phyloP scores from a whole-genome alignment of 345 rosid species.

The Eucalyptus globulus region DNA sequence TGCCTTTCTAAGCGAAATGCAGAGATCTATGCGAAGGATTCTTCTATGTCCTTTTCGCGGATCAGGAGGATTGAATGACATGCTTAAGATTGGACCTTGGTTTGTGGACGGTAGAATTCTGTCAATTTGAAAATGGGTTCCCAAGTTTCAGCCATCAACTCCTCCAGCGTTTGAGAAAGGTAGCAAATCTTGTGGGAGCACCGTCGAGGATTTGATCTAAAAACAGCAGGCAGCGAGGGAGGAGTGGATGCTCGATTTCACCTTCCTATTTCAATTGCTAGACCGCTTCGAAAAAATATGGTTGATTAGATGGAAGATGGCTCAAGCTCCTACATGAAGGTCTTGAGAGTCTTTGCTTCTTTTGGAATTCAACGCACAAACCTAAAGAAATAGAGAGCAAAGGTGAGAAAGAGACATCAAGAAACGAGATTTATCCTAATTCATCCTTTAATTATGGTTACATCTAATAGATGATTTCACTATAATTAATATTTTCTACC shows the following conservation, averaged over 20 bases:
- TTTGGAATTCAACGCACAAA: no score
- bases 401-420: no score
- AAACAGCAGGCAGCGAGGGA: neutral
- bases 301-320: neutral
- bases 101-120: neutral
- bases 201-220: neutral
- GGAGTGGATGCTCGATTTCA: neutral
- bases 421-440: fast-evolving
- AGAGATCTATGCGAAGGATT: neutral
- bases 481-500: no score
- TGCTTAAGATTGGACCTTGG: neutral
- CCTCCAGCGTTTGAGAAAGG: neutral
- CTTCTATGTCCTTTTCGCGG: neutral
- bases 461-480: fast-evolving
- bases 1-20: neutral
- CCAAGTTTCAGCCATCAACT: neutral
- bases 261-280: neutral
- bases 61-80: neutral
- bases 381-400: no score
- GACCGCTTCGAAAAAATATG: neutral
- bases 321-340: neutral
- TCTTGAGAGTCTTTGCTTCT: neutral
- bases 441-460: no score
- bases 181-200: neutral
- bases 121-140: neutral